Percentiles rank a stretch among this genome's conserved stretches.
phyloP scores from a whole-genome alignment of 352 stramenopile species.

The Aphanomyces astaci region DNA sequence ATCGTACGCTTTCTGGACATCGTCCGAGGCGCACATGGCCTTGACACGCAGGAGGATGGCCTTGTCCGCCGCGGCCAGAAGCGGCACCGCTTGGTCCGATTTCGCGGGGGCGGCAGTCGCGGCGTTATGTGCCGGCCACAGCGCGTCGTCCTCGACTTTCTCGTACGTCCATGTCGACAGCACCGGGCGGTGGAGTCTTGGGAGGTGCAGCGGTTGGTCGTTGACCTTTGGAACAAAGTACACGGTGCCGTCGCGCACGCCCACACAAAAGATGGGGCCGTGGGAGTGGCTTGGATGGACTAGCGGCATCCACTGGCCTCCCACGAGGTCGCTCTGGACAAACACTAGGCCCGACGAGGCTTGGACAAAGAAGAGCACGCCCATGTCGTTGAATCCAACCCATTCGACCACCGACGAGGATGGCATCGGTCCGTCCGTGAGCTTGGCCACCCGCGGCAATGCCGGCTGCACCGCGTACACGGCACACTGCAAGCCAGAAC shows the following conservation, averaged over 20 bases:
- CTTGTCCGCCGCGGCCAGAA: conserved; percentile 80
- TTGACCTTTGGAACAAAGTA: conserved; percentile 3
- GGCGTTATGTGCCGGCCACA: conserved; percentile 60
- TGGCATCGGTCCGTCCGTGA: conserved; percentile 45
- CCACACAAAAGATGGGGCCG: background rate
- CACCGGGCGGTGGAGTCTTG: conserved; percentile 68
- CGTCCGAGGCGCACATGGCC: conserved; percentile 53
- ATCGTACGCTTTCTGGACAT: conserved; percentile 58
- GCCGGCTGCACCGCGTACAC: background rate
- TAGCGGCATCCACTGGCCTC: conserved; percentile 66
- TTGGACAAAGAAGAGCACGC: conserved; percentile 53
- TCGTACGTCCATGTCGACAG: conserved; percentile 32
- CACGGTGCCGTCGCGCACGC: background rate
- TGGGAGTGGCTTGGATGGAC: conserved; percentile 23
- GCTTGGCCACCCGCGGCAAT: conserved; percentile 31
- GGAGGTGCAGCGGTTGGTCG: conserved; percentile 25
- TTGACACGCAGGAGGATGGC: conserved; percentile 80
- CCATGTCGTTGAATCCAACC: conserved; percentile 69
- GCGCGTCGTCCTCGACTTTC: conserved; percentile 30
- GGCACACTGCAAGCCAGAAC: conserved; percentile 27
- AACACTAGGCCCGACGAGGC: conserved; percentile 62
- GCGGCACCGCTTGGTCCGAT: conserved; percentile 30
- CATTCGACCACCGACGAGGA: conserved; percentile 55
- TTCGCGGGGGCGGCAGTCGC: conserved; percentile 30
- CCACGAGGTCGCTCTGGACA: conserved; percentile 42